A percentile compares a stretch with the other conserved stretches of the same genome.
These are phyloP conservation scores for Coemansia sp. DNA, from an alignment of 192 early-diverging fungal species.

Conservation along the genomic window DNA sequence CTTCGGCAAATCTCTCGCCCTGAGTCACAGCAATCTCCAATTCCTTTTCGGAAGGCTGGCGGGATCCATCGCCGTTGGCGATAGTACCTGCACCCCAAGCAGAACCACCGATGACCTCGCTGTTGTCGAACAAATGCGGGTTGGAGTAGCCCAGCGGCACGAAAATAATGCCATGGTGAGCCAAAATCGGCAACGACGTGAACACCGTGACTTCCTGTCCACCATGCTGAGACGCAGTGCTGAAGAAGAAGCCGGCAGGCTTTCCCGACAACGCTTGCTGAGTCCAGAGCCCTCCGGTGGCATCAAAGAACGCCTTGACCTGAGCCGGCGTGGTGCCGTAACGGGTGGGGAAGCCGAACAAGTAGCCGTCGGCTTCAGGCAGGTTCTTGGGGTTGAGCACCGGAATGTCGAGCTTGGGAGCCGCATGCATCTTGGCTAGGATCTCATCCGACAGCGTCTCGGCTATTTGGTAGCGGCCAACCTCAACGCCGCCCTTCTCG, in stretches of 20 bases:
- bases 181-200: slow-evolving; percentile 64
- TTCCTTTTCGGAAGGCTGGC: slow-evolving; percentile 63
- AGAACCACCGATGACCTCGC: slow-evolving; percentile 66
- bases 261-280: slow-evolving; percentile 64
- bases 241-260: slow-evolving; percentile 71
- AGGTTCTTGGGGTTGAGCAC: slow-evolving; percentile 56
- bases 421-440: slow-evolving; percentile 67
- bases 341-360: slow-evolving; percentile 71
- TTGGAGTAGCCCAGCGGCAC: slow-evolving; percentile 67
- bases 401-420: slow-evolving; percentile 58
- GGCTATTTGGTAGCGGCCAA: slow-evolving; percentile 56
- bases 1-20: slow-evolving; percentile 60
- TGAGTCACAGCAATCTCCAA: slow-evolving; percentile 61
- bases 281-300: slow-evolving; percentile 59
- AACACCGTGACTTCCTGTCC: slow-evolving; percentile 76
- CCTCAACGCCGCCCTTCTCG: slow-evolving; percentile 54
- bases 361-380: slow-evolving; percentile 62
- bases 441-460: slow-evolving; percentile 68
- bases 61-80: slow-evolving; percentile 64
- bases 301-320: slow-evolving; percentile 69
- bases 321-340: slow-evolving; percentile 76
- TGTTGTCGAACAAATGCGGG: slow-evolving; percentile 55
- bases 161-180: slow-evolving; percentile 77
- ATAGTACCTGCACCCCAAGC: slow-evolving; percentile 69
- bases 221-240: slow-evolving; percentile 72